Evolutionary conservation across 164 flowering plant species (phyloP), one percentile per base, ranked within the genome.

Genomic region (Tetrastigma voinierianum): DNA sequence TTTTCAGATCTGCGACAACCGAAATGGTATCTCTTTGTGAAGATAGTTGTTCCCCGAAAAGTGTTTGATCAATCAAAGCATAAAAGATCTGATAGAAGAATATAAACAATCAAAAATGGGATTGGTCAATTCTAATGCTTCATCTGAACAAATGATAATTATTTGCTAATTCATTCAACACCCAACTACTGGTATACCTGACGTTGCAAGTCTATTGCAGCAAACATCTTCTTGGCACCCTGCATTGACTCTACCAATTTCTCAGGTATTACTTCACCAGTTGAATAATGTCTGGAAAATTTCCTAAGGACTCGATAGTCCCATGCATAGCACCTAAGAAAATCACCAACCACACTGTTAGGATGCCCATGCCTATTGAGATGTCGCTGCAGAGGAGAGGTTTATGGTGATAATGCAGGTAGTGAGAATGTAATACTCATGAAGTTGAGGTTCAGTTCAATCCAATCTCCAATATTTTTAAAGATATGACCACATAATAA

Each of bases 201-300:
- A n/a, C 90, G 94, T 76, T 93, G 98, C 79, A 96, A 64, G 62
- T 92, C 97, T 18, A 90, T 90, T 43, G 95, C 98, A 43, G 89
- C 86, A 82, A 96, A 96, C 98, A 96, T 88, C 67, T 82, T 81
- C 83, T 67, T 91, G 57, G 99, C 97, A 76, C 81, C 88, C 57
- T 78, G 82, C 86, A 96, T 82, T 46, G 98, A 89, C 57, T 84
- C 76, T 10, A 93, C 97, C 75, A 96, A 75, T 59, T 86, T 82
- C 67, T 93, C 86, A 58, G 98, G 99, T 56, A 96, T 89, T 23
- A 72, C 72, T 78, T 96, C 99, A 72, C 97, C 97, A 57, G 96
- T 87, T 56, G 93, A 89, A 77, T 88, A 82, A 66, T 96, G 97
- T 64, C 72, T 85, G 23, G 99, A 96, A 83, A 96, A 96, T 75